Conservation (phyloP, 2,329 filamentous ascomycete genomes). For the Colletotrichum lindemuthianum region DNA sequence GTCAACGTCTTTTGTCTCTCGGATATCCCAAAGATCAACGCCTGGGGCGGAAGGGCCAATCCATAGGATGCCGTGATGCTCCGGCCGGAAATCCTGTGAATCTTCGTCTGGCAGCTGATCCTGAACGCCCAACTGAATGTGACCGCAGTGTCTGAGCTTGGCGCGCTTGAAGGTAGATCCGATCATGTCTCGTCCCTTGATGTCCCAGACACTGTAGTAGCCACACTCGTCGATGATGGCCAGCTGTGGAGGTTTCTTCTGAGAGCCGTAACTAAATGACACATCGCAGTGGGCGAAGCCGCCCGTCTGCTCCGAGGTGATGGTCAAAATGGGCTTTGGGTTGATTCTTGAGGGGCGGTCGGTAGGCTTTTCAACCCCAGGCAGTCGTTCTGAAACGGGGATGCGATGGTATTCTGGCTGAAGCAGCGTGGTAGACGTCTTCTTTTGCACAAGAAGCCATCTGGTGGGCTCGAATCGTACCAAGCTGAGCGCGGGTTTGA, state of each 20-base stretch:
- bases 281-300: slow-evolving; percentile 69
- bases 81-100: slow-evolving; percentile 42
- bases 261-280: slow-evolving; percentile 66
- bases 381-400: slow-evolving; percentile 42
- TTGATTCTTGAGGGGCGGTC: slow-evolving; percentile 61
- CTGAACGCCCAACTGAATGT: slow-evolving; percentile 53
- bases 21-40: slow-evolving; percentile 40
- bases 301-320: slow-evolving; percentile 64
- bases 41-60: slow-evolving; percentile 45
- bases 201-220: slow-evolving; percentile 75
- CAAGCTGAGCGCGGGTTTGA: slow-evolving; percentile 59
- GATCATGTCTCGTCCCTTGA: slow-evolving; percentile 51
- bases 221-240: slow-evolving; percentile 73
- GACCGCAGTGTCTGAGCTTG: slow-evolving; percentile 52
- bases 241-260: slow-evolving; percentile 66
- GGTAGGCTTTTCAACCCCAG: slow-evolving; percentile 36
- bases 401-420: slow-evolving; percentile 59
- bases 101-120: slow-evolving; percentile 43
- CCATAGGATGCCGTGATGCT: slow-evolving; percentile 56
- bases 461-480: slow-evolving; percentile 51
- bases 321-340: slow-evolving; percentile 62
- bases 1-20: slow-evolving; percentile 24
- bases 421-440: slow-evolving; percentile 61
- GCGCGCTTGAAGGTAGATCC: slow-evolving; percentile 47
- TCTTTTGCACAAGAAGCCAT: slow-evolving; percentile 66